Evolutionary conservation across 2,329 filamentous ascomycete species (phyloP).

Genomic region (Aspergillus unguis): DNA sequence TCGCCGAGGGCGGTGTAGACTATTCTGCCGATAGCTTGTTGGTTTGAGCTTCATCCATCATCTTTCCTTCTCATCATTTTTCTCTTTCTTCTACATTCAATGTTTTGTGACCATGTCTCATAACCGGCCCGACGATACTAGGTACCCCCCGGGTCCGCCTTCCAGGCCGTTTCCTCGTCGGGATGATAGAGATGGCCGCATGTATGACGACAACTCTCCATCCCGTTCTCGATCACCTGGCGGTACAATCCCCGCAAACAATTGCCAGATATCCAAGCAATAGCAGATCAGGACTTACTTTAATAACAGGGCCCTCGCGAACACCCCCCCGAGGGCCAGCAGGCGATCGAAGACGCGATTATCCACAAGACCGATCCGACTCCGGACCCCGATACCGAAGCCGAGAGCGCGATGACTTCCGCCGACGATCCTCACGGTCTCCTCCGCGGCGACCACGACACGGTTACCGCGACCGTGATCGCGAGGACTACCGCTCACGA

Average conservation of each 20-base stretch:
- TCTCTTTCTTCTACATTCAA: conserved; percentile 7
- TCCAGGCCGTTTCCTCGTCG: conserved; percentile 27
- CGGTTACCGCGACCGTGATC: conserved; percentile 44
- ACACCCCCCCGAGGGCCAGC: conserved; percentile 37
- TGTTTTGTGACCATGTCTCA: conserved; percentile 27
- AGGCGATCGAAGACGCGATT: conserved; percentile 36
- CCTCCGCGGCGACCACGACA: conserved; percentile 36
- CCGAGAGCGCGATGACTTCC: conserved; percentile 36
- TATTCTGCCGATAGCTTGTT: conserved; percentile 16
- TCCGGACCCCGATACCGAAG: conserved; percentile 30
- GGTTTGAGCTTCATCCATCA: not conserved
- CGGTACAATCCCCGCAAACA: conserved; percentile 44
- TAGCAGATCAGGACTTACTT: conserved; percentile 33
- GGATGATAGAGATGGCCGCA: conserved; percentile 41
- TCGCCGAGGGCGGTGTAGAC: conserved; percentile 13
- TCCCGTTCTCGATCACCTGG: conserved; percentile 44
- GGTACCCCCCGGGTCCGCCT: conserved; percentile 21
- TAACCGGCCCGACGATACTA: conserved; percentile 27
- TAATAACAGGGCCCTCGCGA: conserved; percentile 37
- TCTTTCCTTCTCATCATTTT: conserved; percentile 1
- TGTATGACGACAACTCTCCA: conserved; percentile 46
- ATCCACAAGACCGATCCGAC: conserved; percentile 30
- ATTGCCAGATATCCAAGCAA: conserved; percentile 9
- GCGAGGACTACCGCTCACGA: conserved; percentile 45
- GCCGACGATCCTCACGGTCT: conserved; percentile 32